These are phyloP conservation scores for Ascochyta fabae DNA, from an alignment of 2,329 filamentous ascomycete genomes.

Conservation along the genomic window DNA sequence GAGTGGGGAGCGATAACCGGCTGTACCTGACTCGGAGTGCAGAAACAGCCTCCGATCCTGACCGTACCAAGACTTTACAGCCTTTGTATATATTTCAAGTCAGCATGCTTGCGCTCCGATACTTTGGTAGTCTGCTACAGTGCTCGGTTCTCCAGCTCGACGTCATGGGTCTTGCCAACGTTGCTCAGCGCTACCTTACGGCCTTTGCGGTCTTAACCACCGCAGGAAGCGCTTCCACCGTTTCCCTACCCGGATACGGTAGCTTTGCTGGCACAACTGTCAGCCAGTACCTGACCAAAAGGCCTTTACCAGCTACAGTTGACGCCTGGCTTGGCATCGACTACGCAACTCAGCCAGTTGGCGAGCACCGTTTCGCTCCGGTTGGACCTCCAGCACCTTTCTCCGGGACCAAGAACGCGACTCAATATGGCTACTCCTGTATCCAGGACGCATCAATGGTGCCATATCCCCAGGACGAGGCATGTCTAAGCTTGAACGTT, in stretches of 20 bases:
- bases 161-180: slow-evolving; percentile 9
- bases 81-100: not conserved
- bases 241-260: slow-evolving; percentile 48
- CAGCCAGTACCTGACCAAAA: slow-evolving; percentile 46
- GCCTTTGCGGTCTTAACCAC: slow-evolving; percentile 6
- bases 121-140: not conserved
- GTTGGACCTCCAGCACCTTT: slow-evolving; percentile 49
- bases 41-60: not conserved
- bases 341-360: slow-evolving; percentile 50
- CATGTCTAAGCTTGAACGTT: slow-evolving; percentile 38
- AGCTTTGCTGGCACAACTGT: slow-evolving; percentile 48
- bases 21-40: slow-evolving; percentile 5
- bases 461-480: slow-evolving; percentile 27
- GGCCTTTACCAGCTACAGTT: slow-evolving; percentile 43
- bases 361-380: slow-evolving; percentile 49
- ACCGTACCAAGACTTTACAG: slow-evolving; percentile 4
- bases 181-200: slow-evolving; percentile 11
- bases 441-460: slow-evolving; percentile 51
- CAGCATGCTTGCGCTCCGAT: not conserved
- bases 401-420: slow-evolving; percentile 47
- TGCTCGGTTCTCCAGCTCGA: not conserved
- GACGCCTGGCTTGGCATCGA: slow-evolving; percentile 58
- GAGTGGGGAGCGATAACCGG: slow-evolving; percentile 15
- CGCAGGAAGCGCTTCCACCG: slow-evolving; percentile 8
- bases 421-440: slow-evolving; percentile 50